phyloP scores from a whole-genome alignment of 768 basidiomycete species.

The Austroboletus eburneus region DNA sequence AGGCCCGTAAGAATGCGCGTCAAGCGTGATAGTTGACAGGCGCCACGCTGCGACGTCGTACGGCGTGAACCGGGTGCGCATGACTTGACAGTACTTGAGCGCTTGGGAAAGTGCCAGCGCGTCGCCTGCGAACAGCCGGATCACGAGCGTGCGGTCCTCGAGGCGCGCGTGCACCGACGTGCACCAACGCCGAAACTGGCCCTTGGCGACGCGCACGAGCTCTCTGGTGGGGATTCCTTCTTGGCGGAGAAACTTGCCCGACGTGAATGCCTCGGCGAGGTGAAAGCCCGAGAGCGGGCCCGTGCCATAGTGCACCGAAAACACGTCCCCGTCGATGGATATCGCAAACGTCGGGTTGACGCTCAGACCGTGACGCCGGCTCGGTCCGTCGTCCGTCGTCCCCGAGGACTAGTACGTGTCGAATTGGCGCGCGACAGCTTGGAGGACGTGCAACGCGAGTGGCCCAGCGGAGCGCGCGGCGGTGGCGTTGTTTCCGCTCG shows the following conservation, averaged over 20 bases:
- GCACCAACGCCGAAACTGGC: slow-evolving; percentile 28
- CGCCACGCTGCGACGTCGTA: slow-evolving; percentile 23
- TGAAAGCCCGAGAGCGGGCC: slow-evolving; percentile 30
- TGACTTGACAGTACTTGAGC: slow-evolving; percentile 13
- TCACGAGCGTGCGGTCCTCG: slow-evolving; percentile 13
- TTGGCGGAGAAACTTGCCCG: slow-evolving; percentile 3
- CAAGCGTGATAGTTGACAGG: slow-evolving; percentile 17
- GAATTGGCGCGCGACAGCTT: slow-evolving; percentile 14
- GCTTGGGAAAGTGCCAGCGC: slow-evolving; percentile 23
- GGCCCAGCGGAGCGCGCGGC: slow-evolving; percentile 29
- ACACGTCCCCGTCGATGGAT: slow-evolving; percentile 24
- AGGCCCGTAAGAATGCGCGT: slow-evolving; percentile 16
- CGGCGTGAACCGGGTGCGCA: slow-evolving; percentile 11
- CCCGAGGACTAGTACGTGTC: slow-evolving; percentile 23
- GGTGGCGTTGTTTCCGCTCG: background rate
- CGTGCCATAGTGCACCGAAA: slow-evolving; percentile 27
- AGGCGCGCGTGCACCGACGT: slow-evolving; percentile 13
- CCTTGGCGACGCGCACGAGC: slow-evolving; percentile 13
- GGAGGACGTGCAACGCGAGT: background rate
- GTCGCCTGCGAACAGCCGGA: slow-evolving; percentile 30
- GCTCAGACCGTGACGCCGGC: background rate
- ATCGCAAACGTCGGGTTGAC: slow-evolving; percentile 29
- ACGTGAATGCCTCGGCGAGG: slow-evolving; percentile 23
- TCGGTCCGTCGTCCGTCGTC: slow-evolving; percentile 6
- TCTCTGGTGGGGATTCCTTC: slow-evolving; percentile 3